A percentile compares a stretch with the other conserved stretches of the same genome.
phyloP scores from a whole-genome alignment of 768 basidiomycete species.

The Candolleomyces aberdarensis region DNA sequence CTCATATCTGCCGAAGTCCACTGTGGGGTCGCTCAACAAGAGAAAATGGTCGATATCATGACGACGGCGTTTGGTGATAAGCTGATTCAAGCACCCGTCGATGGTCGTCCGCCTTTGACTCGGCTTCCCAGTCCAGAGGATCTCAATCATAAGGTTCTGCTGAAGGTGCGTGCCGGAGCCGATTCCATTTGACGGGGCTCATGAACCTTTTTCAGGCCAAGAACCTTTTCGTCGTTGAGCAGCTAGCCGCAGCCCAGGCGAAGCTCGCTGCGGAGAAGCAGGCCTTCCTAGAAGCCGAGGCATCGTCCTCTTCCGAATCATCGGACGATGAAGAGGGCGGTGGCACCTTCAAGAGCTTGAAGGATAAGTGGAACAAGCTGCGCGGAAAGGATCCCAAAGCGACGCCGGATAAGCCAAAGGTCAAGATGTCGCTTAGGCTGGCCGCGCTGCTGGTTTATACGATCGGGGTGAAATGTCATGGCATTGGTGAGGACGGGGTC shows the following conservation, averaged over 20 bases:
- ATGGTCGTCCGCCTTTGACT: constrained; percentile 45
- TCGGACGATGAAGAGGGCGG: constrained; percentile 11
- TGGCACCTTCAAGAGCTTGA: constrained; percentile 17
- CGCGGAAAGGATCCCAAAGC: constrained; percentile 21
- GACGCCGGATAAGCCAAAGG: constrained; percentile 36
- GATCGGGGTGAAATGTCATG: constrained; percentile 91
- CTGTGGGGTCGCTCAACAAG: constrained; percentile 77
- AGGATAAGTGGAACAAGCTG: constrained; percentile 23
- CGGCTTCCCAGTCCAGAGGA: constrained; percentile 82
- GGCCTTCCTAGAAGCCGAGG: constrained; percentile 51
- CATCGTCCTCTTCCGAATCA: constrained; percentile 18
- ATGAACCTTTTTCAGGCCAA: constrained; percentile 49
- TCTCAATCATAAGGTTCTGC: constrained; percentile 70
- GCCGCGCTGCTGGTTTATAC: constrained; percentile 86
- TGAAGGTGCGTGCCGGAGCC: constrained; percentile 59
- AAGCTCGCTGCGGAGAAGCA: constrained; percentile 61
- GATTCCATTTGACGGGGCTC: not conserved
- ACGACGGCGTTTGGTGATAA: constrained; percentile 42
- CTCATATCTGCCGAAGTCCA: constrained; percentile 94
- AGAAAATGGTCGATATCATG: constrained; percentile 75
- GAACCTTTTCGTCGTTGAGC: constrained; percentile 76
- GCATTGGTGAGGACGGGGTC: constrained; percentile 76
- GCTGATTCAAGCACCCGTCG: constrained; percentile 36
- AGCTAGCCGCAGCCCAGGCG: constrained; percentile 63
- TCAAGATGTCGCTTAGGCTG: constrained; percentile 73